Evolutionary conservation across 2,329 filamentous ascomycete species (phyloP).

Genomic region (Paramyrothecium roridum): DNA sequence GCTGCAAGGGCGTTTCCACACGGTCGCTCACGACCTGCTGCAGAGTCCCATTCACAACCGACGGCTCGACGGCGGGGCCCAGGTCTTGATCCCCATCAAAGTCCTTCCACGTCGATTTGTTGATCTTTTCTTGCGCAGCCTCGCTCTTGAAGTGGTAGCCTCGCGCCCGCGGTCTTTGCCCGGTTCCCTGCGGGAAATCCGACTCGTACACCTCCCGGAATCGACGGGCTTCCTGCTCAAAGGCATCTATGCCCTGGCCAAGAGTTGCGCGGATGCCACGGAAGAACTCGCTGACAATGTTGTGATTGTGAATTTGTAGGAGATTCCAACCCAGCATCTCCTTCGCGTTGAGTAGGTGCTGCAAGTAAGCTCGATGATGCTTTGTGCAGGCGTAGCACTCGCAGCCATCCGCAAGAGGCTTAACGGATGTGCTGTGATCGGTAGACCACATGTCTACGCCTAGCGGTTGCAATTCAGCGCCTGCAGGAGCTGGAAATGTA

Average conservation of each 20-base stretch:
- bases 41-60: constrained; percentile 23
- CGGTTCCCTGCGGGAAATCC: constrained; percentile 69
- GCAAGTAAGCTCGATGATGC: constrained; percentile 84
- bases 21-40: constrained; percentile 6
- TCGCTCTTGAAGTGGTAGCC: constrained; percentile 80
- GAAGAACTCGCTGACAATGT: constrained; percentile 72
- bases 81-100: constrained; percentile 28
- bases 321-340: constrained; percentile 97
- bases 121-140: constrained; percentile 63
- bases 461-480: constrained; percentile 42
- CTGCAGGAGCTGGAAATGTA: constrained; percentile 54
- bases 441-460: constrained; percentile 76
- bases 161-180: constrained; percentile 72
- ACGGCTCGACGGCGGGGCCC: constrained; percentile 23
- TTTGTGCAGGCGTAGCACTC: constrained; percentile 77
- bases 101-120: constrained; percentile 64
- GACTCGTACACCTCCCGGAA: constrained; percentile 61
- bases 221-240: constrained; percentile 46
- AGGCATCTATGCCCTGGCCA: constrained; percentile 47
- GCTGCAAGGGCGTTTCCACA: constrained; percentile 42
- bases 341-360: constrained; percentile 83
- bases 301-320: constrained; percentile 88
- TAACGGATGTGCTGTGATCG: constrained; percentile 57
- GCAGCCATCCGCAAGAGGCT: constrained; percentile 63
- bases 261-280: constrained; percentile 64